Conservation (phyloP, 441 rosid species). For the Geranium incanum region DNA sequence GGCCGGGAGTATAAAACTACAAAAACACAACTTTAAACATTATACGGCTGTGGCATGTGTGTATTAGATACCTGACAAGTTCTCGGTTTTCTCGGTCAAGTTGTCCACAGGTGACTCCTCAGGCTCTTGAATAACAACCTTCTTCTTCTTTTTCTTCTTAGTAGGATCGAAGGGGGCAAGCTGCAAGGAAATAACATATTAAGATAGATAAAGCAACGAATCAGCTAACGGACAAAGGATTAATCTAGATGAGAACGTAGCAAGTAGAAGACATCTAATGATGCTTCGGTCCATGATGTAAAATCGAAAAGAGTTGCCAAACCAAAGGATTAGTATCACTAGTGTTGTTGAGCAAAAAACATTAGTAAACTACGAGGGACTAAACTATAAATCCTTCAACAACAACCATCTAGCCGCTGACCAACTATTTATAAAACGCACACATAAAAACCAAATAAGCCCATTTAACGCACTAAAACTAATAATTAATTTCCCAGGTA, state of each 20-base stretch:
- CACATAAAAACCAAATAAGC: not conserved
- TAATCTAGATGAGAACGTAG: not conserved
- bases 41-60: not conserved
- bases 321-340: not conserved
- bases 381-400: not conserved
- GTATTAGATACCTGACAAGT: slow-evolving; percentile 38
- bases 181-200: slow-evolving; percentile 26
- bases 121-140: slow-evolving; percentile 44
- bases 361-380: not conserved
- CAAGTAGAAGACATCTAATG: not conserved
- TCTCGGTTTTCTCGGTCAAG: slow-evolving; percentile 56
- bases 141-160: slow-evolving; percentile 77
- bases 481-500: not conserved
- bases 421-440: not conserved
- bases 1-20: not conserved
- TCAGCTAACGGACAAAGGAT: not conserved
- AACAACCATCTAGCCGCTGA: not conserved
- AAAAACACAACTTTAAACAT: not conserved
- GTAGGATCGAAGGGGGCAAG: slow-evolving; percentile 66
- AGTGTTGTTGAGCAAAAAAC: not conserved
- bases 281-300: not conserved
- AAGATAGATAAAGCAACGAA: not conserved
- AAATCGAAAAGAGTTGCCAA: not conserved
- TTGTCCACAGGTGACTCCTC: slow-evolving; percentile 49
- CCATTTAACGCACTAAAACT: not conserved